Evolutionary conservation across 2,329 filamentous ascomycete genomes (phyloP).

Genomic region (Botrytis deweyae): DNA sequence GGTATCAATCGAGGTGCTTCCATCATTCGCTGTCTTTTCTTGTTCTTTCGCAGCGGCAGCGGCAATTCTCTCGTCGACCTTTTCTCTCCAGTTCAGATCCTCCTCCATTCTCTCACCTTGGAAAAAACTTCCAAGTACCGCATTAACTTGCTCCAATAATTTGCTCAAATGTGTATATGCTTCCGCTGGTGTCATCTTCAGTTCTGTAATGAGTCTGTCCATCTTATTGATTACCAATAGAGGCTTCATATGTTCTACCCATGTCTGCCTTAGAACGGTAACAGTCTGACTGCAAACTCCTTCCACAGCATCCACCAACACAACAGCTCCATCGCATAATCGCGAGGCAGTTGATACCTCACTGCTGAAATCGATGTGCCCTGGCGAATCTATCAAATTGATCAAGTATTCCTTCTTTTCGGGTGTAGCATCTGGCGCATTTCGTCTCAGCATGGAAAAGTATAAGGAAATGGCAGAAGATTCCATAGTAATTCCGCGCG

Average conservation of each 20-base stretch:
- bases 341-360: conserved; percentile 95
- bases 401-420: conserved; percentile 87
- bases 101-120: conserved; percentile 99
- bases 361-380: conserved; percentile 97
- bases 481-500: conserved; percentile 99
- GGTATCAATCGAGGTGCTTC: conserved; percentile 45
- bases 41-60: conserved; percentile 65
- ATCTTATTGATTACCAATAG: conserved; percentile 98
- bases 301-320: conserved; percentile 94
- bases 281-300: conserved; percentile 98
- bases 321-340: conserved; percentile 89
- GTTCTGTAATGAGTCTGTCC: conserved; percentile 88
- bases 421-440: conserved; percentile 64
- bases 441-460: conserved; percentile 84
- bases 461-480: conserved; percentile 96
- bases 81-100: conserved; percentile 91
- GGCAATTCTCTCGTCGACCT: conserved; percentile 81
- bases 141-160: conserved; percentile 92
- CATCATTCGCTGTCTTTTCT: conserved; percentile 42
- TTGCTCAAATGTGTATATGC: conserved; percentile 88
- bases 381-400: conserved; percentile 96
- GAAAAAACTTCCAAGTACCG: conserved; percentile 95
- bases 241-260: conserved; percentile 93
- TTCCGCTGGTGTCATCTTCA: conserved; percentile 88
- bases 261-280: conserved; percentile 90